Conservation (phyloP, 2,329 filamentous ascomycete genomes). For the Metarhizium humberi region DNA sequence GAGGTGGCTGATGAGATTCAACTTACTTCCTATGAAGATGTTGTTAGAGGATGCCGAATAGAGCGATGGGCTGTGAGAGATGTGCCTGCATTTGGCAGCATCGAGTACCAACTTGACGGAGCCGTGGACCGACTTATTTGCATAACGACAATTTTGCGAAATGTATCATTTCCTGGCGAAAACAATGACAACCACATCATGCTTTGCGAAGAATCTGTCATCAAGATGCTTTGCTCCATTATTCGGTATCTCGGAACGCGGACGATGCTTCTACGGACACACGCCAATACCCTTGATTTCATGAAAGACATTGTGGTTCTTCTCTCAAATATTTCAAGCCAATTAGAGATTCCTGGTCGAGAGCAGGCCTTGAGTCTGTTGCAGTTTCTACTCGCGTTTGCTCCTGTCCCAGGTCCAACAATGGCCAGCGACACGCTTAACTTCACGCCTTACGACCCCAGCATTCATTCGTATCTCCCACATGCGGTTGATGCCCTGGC, state of each 20-base stretch:
- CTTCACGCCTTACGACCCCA: conserved; percentile 74
- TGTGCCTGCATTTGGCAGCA: conserved; percentile 62
- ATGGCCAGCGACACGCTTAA: conserved; percentile 49
- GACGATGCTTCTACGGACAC: conserved; percentile 72
- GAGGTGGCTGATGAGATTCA: conserved; percentile 83
- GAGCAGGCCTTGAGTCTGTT: conserved; percentile 83
- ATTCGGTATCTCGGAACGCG: conserved; percentile 84
- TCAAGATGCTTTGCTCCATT: conserved; percentile 75
- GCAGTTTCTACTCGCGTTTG: conserved; percentile 85
- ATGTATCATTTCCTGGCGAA: conserved; percentile 71
- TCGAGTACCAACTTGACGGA: conserved; percentile 73
- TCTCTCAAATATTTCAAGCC: conserved; percentile 78
- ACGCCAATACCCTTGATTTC: conserved; percentile 83
- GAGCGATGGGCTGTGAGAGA: conserved; percentile 68
- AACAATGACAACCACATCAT: conserved; percentile 56
- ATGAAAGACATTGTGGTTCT: conserved; percentile 93
- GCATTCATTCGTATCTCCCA: conserved; percentile 77
- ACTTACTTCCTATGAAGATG: conserved; percentile 78
- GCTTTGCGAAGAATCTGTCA: conserved; percentile 66
- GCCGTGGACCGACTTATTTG: conserved; percentile 82
- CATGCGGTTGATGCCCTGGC: conserved; percentile 84
- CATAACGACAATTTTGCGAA: conserved; percentile 85
- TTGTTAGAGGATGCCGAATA: conserved; percentile 65
- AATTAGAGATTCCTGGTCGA: conserved; percentile 70
- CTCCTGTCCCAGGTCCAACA: conserved; percentile 65